Evolutionary conservation across 1,284 basidiomycete species (phyloP).

Genomic region (Microbotryum scabiosae): DNA sequence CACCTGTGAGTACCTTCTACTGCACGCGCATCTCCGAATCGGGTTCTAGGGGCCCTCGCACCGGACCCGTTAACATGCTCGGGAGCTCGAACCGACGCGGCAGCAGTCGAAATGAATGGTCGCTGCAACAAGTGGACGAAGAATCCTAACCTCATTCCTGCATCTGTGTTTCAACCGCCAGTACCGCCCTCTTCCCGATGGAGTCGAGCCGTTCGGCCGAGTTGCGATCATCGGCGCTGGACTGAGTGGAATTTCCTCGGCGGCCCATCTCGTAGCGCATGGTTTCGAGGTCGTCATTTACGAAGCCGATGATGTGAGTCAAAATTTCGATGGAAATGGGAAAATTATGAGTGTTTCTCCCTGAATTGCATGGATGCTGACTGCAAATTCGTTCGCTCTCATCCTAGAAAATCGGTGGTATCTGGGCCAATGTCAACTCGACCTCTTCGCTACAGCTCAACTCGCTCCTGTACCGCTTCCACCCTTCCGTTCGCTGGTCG

Average conservation of each 20-base stretch:
- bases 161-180: no score
- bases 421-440: constrained; percentile 56
- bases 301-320: constrained; percentile 40
- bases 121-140: no score
- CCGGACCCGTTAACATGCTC: no score
- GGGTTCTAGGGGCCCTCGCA: no score
- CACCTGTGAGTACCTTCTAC: no score
- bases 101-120: no score
- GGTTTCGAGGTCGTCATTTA: constrained; percentile 52
- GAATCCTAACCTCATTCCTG: no score
- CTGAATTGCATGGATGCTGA: constrained; percentile 27
- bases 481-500: constrained; percentile 47
- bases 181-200: neutral
- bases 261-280: constrained; percentile 42
- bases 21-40: no score
- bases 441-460: constrained; percentile 57
- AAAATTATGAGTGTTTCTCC: neutral
- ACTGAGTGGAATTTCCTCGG: constrained; percentile 6
- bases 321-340: neutral
- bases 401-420: constrained; percentile 41
- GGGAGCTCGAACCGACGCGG: no score
- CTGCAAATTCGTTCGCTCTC: constrained; percentile 32
- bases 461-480: constrained; percentile 52
- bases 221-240: constrained; percentile 48
- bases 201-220: constrained; percentile 41